phyloP scores from a whole-genome alignment of 1,284 basidiomycete genomes.

The Ustilago lituana region DNA sequence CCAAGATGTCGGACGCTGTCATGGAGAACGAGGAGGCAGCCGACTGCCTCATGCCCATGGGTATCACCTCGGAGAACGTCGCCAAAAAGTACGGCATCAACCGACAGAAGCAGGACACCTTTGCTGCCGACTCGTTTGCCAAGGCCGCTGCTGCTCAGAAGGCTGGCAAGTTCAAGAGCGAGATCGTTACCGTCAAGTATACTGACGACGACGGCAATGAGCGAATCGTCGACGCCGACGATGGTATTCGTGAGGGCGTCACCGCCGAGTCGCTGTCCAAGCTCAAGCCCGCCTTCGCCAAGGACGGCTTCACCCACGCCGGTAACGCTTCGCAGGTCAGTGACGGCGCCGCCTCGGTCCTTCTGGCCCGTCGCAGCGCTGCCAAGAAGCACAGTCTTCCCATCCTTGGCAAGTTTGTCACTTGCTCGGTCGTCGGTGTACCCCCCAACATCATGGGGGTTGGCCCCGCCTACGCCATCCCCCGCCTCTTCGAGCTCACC shows the following conservation, averaged over 20 bases:
- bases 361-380: slow-evolving; percentile 84
- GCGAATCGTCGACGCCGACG: slow-evolving; percentile 84
- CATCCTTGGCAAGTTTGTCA: slow-evolving; percentile 90
- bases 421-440: slow-evolving; percentile 76
- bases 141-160: slow-evolving; percentile 87
- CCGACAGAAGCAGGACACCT: slow-evolving; percentile 81
- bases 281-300: slow-evolving; percentile 91
- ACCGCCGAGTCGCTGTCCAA: slow-evolving; percentile 85
- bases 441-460: slow-evolving; percentile 67
- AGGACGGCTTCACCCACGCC: slow-evolving; percentile 90
- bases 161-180: slow-evolving; percentile 87
- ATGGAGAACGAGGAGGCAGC: slow-evolving; percentile 81
- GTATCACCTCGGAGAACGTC: slow-evolving; percentile 96
- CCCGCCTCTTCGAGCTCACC: slow-evolving; percentile 61
- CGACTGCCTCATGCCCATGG: slow-evolving; percentile 96
- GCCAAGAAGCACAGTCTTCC: slow-evolving; percentile 90
- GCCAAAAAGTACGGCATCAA: slow-evolving; percentile 80
- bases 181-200: slow-evolving; percentile 88
- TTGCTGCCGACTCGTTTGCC: slow-evolving; percentile 83
- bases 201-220: slow-evolving; percentile 81
- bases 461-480: slow-evolving; percentile 66
- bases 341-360: slow-evolving; percentile 95
- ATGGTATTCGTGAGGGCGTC: slow-evolving; percentile 85
- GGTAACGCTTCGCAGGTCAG: slow-evolving; percentile 92
- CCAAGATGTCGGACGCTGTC: slow-evolving; percentile 82